Evolutionary conservation across 352 stramenopile genomes (phyloP).

Genomic region (Globisporangium orthogonon): DNA sequence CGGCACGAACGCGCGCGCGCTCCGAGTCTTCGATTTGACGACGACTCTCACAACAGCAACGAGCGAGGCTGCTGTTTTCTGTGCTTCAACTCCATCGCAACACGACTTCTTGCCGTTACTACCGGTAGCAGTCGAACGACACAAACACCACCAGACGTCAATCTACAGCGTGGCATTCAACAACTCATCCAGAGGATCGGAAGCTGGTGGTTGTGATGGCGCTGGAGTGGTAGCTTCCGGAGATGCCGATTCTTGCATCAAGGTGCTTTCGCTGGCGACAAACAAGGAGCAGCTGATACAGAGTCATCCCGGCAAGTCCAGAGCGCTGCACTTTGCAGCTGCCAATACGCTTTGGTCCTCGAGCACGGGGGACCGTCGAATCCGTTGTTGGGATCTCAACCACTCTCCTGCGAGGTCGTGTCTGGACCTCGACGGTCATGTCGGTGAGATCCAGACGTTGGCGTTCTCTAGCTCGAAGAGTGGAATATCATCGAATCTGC

Average conservation of each 20-base stretch:
- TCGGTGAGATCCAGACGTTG: constrained; percentile 56
- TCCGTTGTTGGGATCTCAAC: constrained; percentile 53
- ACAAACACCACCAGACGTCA: constrained; percentile 51
- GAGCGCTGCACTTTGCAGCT: constrained; percentile 39
- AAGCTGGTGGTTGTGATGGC: not conserved
- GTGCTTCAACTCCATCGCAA: not conserved
- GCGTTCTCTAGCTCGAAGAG: constrained; percentile 13
- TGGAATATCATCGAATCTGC: constrained; percentile 10
- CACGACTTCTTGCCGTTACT: constrained; percentile 38
- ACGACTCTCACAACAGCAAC: constrained; percentile 3
- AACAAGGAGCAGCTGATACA: constrained; percentile 24
- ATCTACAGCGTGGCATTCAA: constrained; percentile 58
- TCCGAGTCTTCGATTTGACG: constrained; percentile 45
- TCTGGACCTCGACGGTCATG: constrained; percentile 50
- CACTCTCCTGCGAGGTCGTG: constrained; percentile 10
- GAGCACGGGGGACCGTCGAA: constrained; percentile 30
- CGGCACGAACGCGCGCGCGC: constrained; percentile 51
- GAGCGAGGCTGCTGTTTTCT: not conserved
- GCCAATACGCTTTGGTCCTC: constrained; percentile 29
- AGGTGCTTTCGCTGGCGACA: constrained; percentile 32
- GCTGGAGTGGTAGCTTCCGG: constrained; percentile 41
- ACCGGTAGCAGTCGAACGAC: constrained; percentile 39
- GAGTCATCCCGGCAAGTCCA: constrained; percentile 35
- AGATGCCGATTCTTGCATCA: constrained; percentile 49
- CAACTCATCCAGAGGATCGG: not conserved